Base-by-base conservation (phyloP, 306 rosid genomes). In the Prunus padus region DNA sequence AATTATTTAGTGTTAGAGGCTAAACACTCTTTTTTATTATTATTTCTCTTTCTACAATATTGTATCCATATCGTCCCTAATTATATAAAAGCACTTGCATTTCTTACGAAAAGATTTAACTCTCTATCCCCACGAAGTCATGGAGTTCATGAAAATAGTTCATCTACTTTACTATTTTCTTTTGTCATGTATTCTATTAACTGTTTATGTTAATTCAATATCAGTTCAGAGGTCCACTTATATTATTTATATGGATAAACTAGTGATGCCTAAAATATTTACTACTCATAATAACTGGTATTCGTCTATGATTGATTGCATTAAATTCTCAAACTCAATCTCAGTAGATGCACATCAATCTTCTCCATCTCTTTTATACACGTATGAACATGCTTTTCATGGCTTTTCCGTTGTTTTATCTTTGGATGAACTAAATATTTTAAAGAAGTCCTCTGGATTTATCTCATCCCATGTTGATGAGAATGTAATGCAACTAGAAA, bases 281-380 rank as follows among this genome's bases (percentile, higher is more conserved):
- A 22, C 42, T 9, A 61, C 8, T 31, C 72, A 60, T 42, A 66
- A 74, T 2, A 23, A 25, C 1, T 74, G 83, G 79, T 74, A 80
- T 26, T 80, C 40, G 9, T 66, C 76, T 28, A 33, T 55, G 18
- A 55, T 60, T 18, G 25, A 52, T 51, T 80, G 65, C 12, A 37
- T 67, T 5, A 50, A 46, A 8, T n/a, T 54, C n/a, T 31, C 33
- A 31, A 31, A 31, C 33, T 31, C 33, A 31, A 2, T 54, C 60
- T 54, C 60, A 54, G 2, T 54, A 2, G 11, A 54, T 19, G 12
- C 9, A 0, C 23, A 5, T 2, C 25, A 19, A 54, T 54, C 26
- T 54, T n/a, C 26, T n/a, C 60, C 60, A n/a, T 16, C 25, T 9
- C 2, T n/a, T 19, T 54, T 19, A 10, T n/a, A 54, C 60, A 54